phyloP scores from a whole-genome alignment of 495 filamentous ascomycete species.

The Hyaloscypha finlandica region DNA sequence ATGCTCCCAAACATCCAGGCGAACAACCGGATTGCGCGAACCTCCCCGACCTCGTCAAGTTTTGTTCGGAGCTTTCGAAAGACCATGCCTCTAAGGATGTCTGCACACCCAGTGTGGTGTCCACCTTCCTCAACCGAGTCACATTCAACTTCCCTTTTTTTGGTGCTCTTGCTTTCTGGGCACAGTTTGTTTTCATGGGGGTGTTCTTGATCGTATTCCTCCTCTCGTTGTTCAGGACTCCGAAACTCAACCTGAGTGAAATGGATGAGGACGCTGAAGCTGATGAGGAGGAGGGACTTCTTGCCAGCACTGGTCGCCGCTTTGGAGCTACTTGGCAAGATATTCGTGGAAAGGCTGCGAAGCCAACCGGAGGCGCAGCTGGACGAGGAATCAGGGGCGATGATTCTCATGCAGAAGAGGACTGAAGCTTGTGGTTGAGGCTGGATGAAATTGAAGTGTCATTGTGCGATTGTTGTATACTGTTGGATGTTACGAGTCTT shows the following conservation, averaged over 20 bases:
- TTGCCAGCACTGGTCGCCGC: constrained; percentile 76
- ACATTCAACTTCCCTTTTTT: constrained; percentile 97
- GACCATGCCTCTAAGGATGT: constrained; percentile 64
- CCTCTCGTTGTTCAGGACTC: constrained; percentile 75
- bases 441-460: neutral
- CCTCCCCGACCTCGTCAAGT: constrained; percentile 68
- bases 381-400: constrained; percentile 21
- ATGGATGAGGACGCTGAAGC: constrained; percentile 87
- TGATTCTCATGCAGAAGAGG: constrained; percentile 18
- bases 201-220: constrained; percentile 79
- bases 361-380: constrained; percentile 24
- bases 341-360: constrained; percentile 59
- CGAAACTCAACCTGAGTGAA: constrained; percentile 70
- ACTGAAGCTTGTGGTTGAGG: constrained; percentile 2
- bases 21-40: constrained; percentile 78
- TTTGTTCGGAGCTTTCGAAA: constrained; percentile 75
- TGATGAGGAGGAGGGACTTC: constrained; percentile 91
- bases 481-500: neutral
- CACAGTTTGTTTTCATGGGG: constrained; percentile 86
- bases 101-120: constrained; percentile 88
- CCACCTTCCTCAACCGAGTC: constrained; percentile 89
- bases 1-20: constrained; percentile 52
- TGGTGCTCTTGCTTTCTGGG: constrained; percentile 92
- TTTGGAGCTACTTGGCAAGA: constrained; percentile 89
- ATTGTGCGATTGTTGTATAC: neutral